Evolutionary conservation across 352 stramenopile genomes (phyloP).

Genomic region (Pythium periplocum): DNA sequence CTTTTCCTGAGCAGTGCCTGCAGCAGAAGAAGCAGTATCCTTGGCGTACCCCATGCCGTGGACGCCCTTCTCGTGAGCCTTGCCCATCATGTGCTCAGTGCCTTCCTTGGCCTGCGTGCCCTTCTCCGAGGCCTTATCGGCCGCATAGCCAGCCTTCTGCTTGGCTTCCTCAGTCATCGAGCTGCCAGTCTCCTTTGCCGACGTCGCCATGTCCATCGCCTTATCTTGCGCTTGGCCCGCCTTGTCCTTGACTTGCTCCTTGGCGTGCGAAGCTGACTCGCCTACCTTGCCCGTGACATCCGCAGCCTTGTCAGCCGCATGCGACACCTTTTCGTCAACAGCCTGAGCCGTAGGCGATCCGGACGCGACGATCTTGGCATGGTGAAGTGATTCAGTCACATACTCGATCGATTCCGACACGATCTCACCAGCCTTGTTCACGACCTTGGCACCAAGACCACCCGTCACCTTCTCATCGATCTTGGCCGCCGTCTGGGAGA

Average conservation of each 20-base stretch:
- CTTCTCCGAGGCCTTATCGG: constrained; percentile 17
- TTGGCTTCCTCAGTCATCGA: constrained; percentile 19
- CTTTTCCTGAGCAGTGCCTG: too few species aligned
- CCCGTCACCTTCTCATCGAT: constrained; percentile 64
- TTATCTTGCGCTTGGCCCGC: constrained; percentile 21
- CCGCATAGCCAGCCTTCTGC: constrained; percentile 16
- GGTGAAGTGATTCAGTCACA: constrained; percentile 52
- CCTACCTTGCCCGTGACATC: constrained; percentile 16
- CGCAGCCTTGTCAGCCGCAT: constrained; percentile 13
- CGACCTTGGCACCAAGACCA: constrained; percentile 43
- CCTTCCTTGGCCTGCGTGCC: constrained; percentile 17
- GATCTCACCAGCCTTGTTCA: constrained; percentile 53
- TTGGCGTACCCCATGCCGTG: too few species aligned
- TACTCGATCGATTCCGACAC: constrained; percentile 62
- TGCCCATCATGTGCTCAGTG: too few species aligned
- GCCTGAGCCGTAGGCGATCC: constrained; percentile 35
- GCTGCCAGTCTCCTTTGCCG: constrained; percentile 21
- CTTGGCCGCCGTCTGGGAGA: constrained; percentile 45
- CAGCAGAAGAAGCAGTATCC: too few species aligned
- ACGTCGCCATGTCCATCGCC: constrained; percentile 17
- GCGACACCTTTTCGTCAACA: constrained; percentile 20
- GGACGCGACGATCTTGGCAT: constrained; percentile 46
- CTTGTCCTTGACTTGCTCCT: constrained; percentile 11
- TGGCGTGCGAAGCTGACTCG: constrained; percentile 15
- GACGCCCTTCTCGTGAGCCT: too few species aligned